A percentile compares a stretch with the other conserved stretches of the same genome.
phyloP scores from a whole-genome alignment of 78 protist species.

The Andalucia godoyi region DNA sequence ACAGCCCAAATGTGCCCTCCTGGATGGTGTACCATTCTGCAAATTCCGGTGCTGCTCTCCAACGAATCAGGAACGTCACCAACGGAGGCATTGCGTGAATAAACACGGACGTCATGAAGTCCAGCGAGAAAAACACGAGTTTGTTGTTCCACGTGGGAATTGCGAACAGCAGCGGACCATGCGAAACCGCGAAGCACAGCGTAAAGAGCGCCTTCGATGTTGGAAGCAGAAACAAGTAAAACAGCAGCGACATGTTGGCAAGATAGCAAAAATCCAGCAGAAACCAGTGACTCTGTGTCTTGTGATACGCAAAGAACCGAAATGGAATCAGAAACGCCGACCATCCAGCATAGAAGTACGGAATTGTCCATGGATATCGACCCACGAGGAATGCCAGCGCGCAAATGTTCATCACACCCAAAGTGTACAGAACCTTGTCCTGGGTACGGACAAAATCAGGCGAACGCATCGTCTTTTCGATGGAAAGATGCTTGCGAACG shows the following conservation, averaged over 20 bases:
- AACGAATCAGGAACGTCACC: background rate
- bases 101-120: background rate
- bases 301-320: no score
- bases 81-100: background rate
- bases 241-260: background rate
- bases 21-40: background rate
- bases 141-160: slow-evolving; percentile 5
- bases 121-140: background rate
- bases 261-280: background rate
- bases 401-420: no score
- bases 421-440: no score
- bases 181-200: background rate
- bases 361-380: no score
- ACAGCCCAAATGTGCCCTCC: background rate
- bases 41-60: no score
- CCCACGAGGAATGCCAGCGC: no score
- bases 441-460: no score
- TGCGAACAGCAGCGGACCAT: background rate
- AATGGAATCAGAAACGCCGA: no score
- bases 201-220: background rate
- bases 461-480: no score
- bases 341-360: no score
- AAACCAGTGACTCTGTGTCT: no score
- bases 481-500: no score
- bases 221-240: background rate